Evolutionary conservation across 2,329 filamentous ascomycete genomes (phyloP).

Genomic region (Cordyceps pruinosa): DNA sequence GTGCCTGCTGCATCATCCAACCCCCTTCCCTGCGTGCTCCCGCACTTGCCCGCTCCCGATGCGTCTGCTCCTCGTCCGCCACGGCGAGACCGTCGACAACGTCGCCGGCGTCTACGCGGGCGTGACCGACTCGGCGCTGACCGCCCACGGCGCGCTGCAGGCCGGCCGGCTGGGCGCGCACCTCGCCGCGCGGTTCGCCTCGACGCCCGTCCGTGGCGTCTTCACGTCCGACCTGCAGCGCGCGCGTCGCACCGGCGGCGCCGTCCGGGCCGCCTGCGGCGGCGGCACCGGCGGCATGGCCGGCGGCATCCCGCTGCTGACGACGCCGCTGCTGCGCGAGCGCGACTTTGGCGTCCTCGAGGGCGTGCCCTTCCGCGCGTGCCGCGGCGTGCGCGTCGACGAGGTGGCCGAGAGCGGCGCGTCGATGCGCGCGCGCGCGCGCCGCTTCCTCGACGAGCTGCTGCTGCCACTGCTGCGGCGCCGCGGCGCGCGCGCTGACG

Average conservation of each 20-base stretch:
- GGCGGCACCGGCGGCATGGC: conserved; percentile 15
- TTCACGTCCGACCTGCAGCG: conserved; percentile 75
- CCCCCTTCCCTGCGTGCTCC: background rate
- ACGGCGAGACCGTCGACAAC: conserved; percentile 89
- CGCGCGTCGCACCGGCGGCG: conserved; percentile 63
- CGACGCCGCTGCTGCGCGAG: conserved; percentile 52
- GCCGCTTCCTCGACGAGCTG: conserved; percentile 58
- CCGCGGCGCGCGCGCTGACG: conserved; percentile 24
- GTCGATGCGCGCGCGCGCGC: conserved; percentile 57
- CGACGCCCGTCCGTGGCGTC: conserved; percentile 28
- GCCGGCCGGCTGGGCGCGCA: conserved; percentile 62
- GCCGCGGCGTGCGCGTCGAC: conserved; percentile 19
- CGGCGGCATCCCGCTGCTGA: conserved; percentile 23
- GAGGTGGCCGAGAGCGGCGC: conserved; percentile 59
- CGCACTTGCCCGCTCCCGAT: conserved; percentile 16
- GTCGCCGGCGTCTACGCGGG: conserved; percentile 74
- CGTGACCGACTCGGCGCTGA: conserved; percentile 71
- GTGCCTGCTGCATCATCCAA: background rate
- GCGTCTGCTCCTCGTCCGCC: conserved; percentile 67
- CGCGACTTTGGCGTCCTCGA: conserved; percentile 69
- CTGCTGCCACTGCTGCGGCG: conserved; percentile 37
- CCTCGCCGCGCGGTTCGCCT: conserved; percentile 35
- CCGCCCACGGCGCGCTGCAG: conserved; percentile 75
- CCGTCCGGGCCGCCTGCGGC: conserved; percentile 50
- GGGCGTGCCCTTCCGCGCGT: conserved; percentile 48